Evolutionary conservation across 1,284 basidiomycete species (phyloP).

Genomic region (Golubevia pallescens): DNA sequence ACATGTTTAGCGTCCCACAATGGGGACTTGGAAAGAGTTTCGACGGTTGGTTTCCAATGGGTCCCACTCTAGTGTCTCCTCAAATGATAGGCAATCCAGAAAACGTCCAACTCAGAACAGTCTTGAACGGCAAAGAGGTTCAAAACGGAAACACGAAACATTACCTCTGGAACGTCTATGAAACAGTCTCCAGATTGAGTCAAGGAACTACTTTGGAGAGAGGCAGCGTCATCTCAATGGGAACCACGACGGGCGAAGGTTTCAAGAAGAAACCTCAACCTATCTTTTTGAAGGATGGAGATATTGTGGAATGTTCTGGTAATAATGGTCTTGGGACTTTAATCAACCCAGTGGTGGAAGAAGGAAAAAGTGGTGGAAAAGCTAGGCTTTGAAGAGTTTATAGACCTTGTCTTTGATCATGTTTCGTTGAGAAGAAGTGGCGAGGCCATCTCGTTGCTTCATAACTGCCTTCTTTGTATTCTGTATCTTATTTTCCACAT

Average conservation of each 20-base stretch:
- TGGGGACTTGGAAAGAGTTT: constrained; percentile 41
- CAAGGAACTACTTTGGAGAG: constrained; percentile 31
- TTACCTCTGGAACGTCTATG: constrained; percentile 36
- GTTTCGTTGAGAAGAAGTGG: too few species aligned
- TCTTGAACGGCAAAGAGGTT: constrained; percentile 22
- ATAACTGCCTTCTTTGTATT: too few species aligned
- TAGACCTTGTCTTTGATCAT: too few species aligned
- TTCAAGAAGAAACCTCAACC: constrained; percentile 32
- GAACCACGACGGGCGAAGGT: constrained; percentile 41
- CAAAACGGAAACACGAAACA: constrained; percentile 38
- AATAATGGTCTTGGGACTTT: constrained; percentile 14
- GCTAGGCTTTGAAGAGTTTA: constrained; percentile 10
- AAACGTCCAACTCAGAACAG: constrained; percentile 25
- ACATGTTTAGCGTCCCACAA: constrained; percentile 41
- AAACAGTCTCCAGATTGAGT: constrained; percentile 29
- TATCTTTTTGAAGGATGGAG: constrained; percentile 29
- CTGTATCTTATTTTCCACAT: too few species aligned
- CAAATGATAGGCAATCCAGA: constrained; percentile 29
- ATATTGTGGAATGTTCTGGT: constrained; percentile 14
- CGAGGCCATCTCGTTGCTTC: too few species aligned
- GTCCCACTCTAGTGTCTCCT: constrained; percentile 19
- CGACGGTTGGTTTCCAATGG: constrained; percentile 33
- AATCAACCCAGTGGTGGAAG: constrained; percentile 16
- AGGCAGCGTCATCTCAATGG: constrained; percentile 39
- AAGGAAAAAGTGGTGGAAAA: constrained; percentile 5